These are phyloP conservation scores for Ceratocystis variospora DNA, from an alignment of 2,329 filamentous ascomycete species.

Conservation along the genomic window DNA sequence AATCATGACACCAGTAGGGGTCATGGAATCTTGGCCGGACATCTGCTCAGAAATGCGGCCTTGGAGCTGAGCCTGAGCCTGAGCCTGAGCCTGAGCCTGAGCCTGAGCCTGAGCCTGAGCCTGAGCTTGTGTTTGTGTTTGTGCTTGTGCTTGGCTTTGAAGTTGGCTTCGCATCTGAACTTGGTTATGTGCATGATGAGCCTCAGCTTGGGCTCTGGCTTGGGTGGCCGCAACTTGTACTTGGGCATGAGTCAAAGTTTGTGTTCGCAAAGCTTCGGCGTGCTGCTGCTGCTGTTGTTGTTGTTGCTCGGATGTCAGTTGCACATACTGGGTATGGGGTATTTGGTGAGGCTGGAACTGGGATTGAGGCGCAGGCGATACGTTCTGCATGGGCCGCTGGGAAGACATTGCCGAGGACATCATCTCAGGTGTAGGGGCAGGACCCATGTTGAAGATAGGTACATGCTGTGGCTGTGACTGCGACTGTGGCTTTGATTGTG, in stretches of 20 bases:
- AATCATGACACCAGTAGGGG: slow-evolving; percentile 7
- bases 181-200: slow-evolving; percentile 3
- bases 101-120: slow-evolving; percentile 10
- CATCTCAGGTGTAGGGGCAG: slow-evolving; percentile 10
- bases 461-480: neutral
- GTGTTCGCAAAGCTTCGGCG: slow-evolving; percentile 7
- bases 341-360: neutral
- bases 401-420: slow-evolving; percentile 7
- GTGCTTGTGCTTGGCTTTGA: slow-evolving; percentile 2
- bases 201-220: slow-evolving; percentile 12
- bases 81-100: slow-evolving; percentile 10
- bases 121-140: slow-evolving; percentile 2
- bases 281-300: slow-evolving; percentile 11
- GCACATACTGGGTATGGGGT: slow-evolving; percentile 1
- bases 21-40: neutral
- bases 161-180: slow-evolving; percentile 2
- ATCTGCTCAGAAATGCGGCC: neutral
- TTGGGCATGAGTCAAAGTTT: slow-evolving; percentile 9
- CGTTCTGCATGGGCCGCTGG: slow-evolving; percentile 1
- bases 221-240: slow-evolving; percentile 7
- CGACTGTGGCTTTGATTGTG: neutral
- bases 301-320: slow-evolving; percentile 6
- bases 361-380: neutral
- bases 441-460: neutral
- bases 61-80: slow-evolving; percentile 7